Evolutionary conservation across 495 filamentous ascomycete genomes (phyloP), one percentile per base, ranked within the genome.

Genomic region (Sphaerosporella brunnea): DNA sequence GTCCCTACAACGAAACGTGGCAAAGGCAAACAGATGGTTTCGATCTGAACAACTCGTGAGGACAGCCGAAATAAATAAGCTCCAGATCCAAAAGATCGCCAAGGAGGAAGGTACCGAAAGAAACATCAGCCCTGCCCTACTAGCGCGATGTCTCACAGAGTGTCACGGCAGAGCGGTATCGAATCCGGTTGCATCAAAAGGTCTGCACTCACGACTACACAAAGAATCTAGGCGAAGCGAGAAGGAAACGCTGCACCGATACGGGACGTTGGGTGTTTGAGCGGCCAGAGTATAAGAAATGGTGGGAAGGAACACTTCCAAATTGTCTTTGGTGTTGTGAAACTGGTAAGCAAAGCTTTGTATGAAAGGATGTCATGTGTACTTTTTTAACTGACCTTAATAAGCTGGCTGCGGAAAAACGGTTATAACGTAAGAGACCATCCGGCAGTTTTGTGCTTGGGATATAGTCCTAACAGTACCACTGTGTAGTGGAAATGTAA

Each of bases 351-450:
- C 28, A 32, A 32, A 7, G 28, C 5, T 32, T 32, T 13, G 28
- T 32, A 32, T 32, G 28, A 32, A 32, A 32, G 13, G 7, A 32
- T 13, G 5, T 5, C 28, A 5, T 32, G 28, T 32, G 28, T 32
- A 7, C 28, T 32, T 32, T 32, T 32, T 13, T 32, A 32, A 32
- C 28, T 32, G 28, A 32, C 28, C 13, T 32, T 13, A n/a, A n/a
- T n/a, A 32, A 60, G 57, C 57, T 25, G 57, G 57, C 23, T 57
- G 48, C 42, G 57, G 57, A 35, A 60, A 60, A 54, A 58, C 57
- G 15, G 47, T 50, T 42, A 43, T 60, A 19, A 49, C 42, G 57
- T 58, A 51, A 24, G 57, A 41, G 3, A 30, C 10, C 37, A 18
- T 13, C 8, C 47, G 15, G n/a, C 7, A 10, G n/a, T 19, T 47